A percentile compares a stretch with the other conserved stretches of the same genome.
Conservation (phyloP, 164 flowering plant genomes). For the Chloranthus sessilifolius region DNA sequence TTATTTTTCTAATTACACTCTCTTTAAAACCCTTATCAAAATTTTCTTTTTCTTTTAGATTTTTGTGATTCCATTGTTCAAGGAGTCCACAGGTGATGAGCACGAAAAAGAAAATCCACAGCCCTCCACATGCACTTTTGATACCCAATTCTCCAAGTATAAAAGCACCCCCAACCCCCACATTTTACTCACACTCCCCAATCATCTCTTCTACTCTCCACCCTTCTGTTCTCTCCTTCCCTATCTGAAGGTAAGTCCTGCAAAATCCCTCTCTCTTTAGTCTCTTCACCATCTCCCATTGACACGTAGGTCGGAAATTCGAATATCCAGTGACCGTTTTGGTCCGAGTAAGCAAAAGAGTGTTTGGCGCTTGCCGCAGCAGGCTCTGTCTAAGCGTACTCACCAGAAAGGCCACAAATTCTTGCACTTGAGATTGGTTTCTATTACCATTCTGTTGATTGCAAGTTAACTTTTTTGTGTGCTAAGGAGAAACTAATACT, state of each 20-base stretch:
- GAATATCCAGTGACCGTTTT: too few species aligned
- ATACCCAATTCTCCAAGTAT: conserved; percentile 33
- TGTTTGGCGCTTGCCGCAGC: too few species aligned
- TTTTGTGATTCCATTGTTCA: conserved; percentile 37
- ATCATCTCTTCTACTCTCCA: not conserved
- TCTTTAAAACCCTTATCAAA: conserved; percentile 33
- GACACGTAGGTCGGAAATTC: too few species aligned
- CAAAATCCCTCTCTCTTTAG: not conserved
- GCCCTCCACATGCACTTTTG: conserved; percentile 32
- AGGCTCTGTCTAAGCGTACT: not conserved
- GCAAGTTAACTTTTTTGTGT: too few species aligned
- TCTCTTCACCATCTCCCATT: not conserved
- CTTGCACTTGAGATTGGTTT: not conserved
- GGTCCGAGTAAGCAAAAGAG: too few species aligned
- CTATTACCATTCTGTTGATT: too few species aligned
- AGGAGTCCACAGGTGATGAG: conserved; percentile 34
- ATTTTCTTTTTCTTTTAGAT: conserved; percentile 31
- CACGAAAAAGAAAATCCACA: conserved; percentile 46
- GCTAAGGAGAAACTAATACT: not conserved
- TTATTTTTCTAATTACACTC: conserved; percentile 19
- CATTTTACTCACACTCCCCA: conserved; percentile 12
- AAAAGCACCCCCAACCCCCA: conserved; percentile 26
- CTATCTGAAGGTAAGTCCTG: conserved; percentile 14
- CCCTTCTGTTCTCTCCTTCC: conserved; percentile 2
- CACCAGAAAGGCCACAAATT: not conserved